Conservation (phyloP, 2,329 filamentous ascomycete species). For the Penicillium expansum region DNA sequence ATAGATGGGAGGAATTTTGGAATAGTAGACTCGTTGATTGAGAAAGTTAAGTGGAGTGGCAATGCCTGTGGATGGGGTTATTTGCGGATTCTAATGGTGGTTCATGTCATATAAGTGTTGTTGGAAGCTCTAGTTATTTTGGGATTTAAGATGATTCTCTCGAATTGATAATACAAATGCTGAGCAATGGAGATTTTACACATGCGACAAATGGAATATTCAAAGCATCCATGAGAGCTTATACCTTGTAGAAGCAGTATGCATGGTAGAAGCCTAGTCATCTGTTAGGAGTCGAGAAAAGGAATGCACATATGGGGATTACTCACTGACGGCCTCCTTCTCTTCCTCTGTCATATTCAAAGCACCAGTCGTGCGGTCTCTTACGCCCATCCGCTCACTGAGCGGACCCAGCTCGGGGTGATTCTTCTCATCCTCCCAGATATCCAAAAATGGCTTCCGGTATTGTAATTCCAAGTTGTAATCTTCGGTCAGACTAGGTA, state of each 20-base stretch:
- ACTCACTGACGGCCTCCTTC: slow-evolving; percentile 76
- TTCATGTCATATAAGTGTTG: not conserved
- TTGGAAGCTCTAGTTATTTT: not conserved
- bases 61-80: too few species aligned
- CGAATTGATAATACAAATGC: not conserved
- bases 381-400: slow-evolving; percentile 93
- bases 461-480: slow-evolving; percentile 96
- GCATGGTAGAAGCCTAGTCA: slow-evolving; percentile 72
- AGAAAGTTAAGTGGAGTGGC: not conserved
- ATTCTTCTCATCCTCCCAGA: slow-evolving; percentile 89
- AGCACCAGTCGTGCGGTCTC: slow-evolving; percentile 63
- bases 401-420: slow-evolving; percentile 76
- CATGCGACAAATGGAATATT: not conserved
- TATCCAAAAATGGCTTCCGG: slow-evolving; percentile 82
- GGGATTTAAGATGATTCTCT: not conserved
- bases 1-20: not conserved
- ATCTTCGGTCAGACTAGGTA: slow-evolving; percentile 71
- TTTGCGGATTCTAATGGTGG: not conserved
- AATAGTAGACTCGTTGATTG: not conserved
- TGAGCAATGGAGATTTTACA: not conserved
- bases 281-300: slow-evolving; percentile 14
- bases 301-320: not conserved
- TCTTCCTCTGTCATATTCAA: slow-evolving; percentile 79
- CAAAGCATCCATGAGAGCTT: slow-evolving; percentile 17
- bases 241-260: slow-evolving; percentile 97